phyloP scores from a whole-genome alignment of 345 rosid genomes.

The Aquilaria malaccensis region DNA sequence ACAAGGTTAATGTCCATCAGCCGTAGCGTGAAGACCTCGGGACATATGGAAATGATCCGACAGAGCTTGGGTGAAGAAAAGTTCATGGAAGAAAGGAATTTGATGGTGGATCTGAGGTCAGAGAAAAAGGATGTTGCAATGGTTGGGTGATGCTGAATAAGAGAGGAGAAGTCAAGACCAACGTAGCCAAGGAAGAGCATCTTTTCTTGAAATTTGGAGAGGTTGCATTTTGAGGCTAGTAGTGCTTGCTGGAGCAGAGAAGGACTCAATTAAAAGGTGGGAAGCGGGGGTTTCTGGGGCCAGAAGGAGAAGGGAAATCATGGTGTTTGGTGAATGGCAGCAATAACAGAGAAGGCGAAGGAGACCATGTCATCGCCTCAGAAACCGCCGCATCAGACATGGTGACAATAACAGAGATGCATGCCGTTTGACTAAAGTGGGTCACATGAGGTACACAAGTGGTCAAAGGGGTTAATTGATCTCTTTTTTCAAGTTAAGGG shows the following conservation, averaged over 20 bases:
- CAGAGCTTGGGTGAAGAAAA: conserved; percentile 52
- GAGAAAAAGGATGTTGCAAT: conserved; percentile 42
- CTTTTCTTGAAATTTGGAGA: conserved; percentile 52
- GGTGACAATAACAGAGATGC: too few species aligned
- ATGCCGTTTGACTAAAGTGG: too few species aligned
- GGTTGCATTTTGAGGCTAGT: conserved; percentile 14
- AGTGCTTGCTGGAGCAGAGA: conserved; percentile 14
- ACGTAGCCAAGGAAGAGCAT: conserved; percentile 70
- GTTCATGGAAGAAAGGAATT: conserved; percentile 45
- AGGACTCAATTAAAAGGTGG: conserved; percentile 17
- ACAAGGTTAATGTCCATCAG: conserved; percentile 39
- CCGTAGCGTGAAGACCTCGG: conserved; percentile 39
- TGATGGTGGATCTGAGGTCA: conserved; percentile 52
- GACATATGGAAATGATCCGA: conserved; percentile 73
- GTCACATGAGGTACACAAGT: too few species aligned
- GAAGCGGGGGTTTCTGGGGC: conserved; percentile 37
- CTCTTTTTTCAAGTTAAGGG: too few species aligned
- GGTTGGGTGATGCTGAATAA: conserved; percentile 44
- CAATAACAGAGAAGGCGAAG: too few species aligned
- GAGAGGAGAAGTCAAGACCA: conserved; percentile 63
- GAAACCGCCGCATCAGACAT: too few species aligned
- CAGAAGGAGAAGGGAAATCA: conserved; percentile 35
- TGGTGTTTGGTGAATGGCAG: conserved; percentile 12
- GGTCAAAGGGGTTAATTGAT: too few species aligned
- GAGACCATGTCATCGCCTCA: too few species aligned